phyloP scores from a whole-genome alignment of 2,329 filamentous ascomycete genomes.

The Akanthomyces muscarius region DNA sequence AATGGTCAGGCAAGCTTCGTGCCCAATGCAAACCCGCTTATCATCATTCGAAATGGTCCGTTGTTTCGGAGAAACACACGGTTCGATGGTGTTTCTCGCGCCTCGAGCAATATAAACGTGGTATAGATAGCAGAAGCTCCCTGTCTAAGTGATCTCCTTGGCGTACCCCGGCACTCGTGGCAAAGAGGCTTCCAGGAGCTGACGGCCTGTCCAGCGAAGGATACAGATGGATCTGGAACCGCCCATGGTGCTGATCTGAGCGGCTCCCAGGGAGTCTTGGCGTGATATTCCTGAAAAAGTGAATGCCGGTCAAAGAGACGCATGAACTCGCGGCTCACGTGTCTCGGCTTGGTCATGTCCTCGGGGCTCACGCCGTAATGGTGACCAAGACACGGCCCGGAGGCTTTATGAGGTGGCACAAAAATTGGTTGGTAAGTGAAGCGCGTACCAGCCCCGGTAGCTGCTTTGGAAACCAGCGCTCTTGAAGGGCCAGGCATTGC shows the following conservation, averaged over 20 bases:
- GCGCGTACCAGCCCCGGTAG: no score
- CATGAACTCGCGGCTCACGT: conserved; percentile 1
- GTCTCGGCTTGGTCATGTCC: background rate
- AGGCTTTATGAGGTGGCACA: background rate
- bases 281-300: background rate
- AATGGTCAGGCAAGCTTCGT: background rate
- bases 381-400: background rate
- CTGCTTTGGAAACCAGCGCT: no score
- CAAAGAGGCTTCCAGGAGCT: background rate
- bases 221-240: background rate
- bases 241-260: background rate
- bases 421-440: background rate
- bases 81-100: background rate
- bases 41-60: background rate
- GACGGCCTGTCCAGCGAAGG: background rate
- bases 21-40: background rate
- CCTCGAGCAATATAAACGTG: background rate
- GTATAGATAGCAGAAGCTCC: background rate
- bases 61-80: background rate
- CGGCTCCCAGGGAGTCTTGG: background rate
- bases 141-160: background rate
- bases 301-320: conserved; percentile 10
- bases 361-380: background rate
- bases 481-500: no score
- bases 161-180: background rate